Conservation (phyloP, 495 filamentous ascomycete species). For the Melanomma pulvis-pyrius region DNA sequence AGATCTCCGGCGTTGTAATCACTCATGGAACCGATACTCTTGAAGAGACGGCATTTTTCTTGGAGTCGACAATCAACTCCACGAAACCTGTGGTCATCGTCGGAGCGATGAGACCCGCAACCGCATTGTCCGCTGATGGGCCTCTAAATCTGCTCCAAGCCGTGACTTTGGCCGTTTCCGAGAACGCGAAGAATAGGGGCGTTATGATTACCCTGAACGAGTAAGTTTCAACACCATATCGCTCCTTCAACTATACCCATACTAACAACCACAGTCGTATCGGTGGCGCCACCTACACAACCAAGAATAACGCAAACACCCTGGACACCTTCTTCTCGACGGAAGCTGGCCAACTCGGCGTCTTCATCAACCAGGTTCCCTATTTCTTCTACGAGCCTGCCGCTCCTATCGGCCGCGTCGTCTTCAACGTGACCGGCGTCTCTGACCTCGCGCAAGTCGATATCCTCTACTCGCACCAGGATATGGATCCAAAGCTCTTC, state of each 20-base stretch:
- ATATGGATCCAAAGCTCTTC: constrained; percentile 42
- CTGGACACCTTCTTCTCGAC: constrained; percentile 55
- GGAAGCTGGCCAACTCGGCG: constrained; percentile 52
- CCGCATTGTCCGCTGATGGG: constrained; percentile 55
- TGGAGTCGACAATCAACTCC: constrained; percentile 52
- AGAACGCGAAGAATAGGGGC: constrained; percentile 46
- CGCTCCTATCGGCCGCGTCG: constrained; percentile 45
- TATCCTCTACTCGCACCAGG: constrained; percentile 49
- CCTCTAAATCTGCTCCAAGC: constrained; percentile 46
- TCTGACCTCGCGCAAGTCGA: constrained; percentile 50
- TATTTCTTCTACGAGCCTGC: constrained; percentile 52
- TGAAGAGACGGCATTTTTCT: constrained; percentile 57
- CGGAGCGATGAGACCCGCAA: constrained; percentile 55
- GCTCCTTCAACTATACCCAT: neutral
- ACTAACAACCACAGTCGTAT: constrained; percentile 43
- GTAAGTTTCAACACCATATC: neutral
- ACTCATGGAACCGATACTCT: constrained; percentile 58
- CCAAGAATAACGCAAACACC: constrained; percentile 57
- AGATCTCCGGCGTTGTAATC: constrained; percentile 52
- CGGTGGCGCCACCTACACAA: constrained; percentile 47
- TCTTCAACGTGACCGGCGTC: constrained; percentile 45
- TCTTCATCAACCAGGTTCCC: constrained; percentile 51
- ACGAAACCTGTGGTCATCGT: constrained; percentile 54
- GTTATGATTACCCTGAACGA: constrained; percentile 57
- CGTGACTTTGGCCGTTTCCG: constrained; percentile 50